Evolutionary conservation across 352 stramenopile species (phyloP).

Genomic region (Globisporangium lucens): DNA sequence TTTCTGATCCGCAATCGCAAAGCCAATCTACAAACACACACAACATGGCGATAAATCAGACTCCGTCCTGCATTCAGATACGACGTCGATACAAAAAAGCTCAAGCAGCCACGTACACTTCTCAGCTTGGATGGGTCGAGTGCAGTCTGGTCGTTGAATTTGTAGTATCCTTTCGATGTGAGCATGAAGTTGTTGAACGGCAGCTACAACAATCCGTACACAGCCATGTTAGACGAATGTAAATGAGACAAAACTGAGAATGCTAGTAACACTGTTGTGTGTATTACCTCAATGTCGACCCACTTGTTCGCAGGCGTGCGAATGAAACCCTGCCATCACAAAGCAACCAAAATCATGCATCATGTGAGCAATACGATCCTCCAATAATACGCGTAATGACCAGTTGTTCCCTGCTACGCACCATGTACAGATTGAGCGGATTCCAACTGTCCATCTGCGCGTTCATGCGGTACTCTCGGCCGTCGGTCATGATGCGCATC

Average conservation of each 20-base stretch:
- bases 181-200: slow-evolving; percentile 79
- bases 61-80: not conserved
- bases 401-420: slow-evolving; percentile 18
- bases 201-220: slow-evolving; percentile 30
- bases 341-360: slow-evolving; percentile 3
- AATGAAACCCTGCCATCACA: slow-evolving; percentile 59
- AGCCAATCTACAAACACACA: slow-evolving; percentile 52
- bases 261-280: not conserved
- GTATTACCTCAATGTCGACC: slow-evolving; percentile 71
- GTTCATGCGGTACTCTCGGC: slow-evolving; percentile 83
- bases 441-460: slow-evolving; percentile 87
- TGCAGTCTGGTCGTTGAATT: slow-evolving; percentile 69
- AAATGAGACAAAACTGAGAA: not conserved
- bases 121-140: slow-evolving; percentile 74
- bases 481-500: slow-evolving; percentile 87
- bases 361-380: not conserved
- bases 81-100: not conserved
- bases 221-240: not conserved
- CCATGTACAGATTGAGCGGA: slow-evolving; percentile 85
- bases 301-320: slow-evolving; percentile 75
- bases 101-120: slow-evolving; percentile 39
- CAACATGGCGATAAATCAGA: not conserved
- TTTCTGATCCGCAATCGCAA: slow-evolving; percentile 84
- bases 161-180: slow-evolving; percentile 80
- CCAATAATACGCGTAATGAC: not conserved